Percentiles rank a stretch among this genome's conserved stretches.
phyloP scores from a whole-genome alignment of 768 basidiomycete genomes.

The Tulasnella sp. region DNA sequence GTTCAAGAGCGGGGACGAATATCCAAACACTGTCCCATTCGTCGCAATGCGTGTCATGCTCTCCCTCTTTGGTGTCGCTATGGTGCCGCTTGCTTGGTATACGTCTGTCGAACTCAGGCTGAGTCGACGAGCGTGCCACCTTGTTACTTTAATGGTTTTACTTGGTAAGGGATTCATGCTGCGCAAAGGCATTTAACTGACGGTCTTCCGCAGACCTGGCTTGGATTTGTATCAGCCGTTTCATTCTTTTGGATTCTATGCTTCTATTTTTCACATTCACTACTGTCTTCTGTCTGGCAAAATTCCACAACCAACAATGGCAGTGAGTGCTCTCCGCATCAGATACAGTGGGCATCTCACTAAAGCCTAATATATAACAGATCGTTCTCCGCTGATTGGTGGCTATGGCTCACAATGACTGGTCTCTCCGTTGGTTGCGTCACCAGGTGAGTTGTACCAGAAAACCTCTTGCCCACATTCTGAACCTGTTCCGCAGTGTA shows the following conservation, averaged over 20 bases:
- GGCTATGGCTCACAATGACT: constrained; percentile 86
- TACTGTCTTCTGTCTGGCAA: constrained; percentile 85
- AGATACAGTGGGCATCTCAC: neutral
- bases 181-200: constrained; percentile 8
- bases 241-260: constrained; percentile 97
- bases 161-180: constrained; percentile 44
- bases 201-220: constrained; percentile 57
- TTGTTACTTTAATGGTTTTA: constrained; percentile 88
- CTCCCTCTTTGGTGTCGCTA: constrained; percentile 84
- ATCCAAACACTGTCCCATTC: constrained; percentile 77
- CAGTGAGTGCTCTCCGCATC: constrained; percentile 41
- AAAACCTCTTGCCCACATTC: neutral
- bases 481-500: constrained; percentile 39
- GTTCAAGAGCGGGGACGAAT: constrained; percentile 81
- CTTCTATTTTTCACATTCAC: constrained; percentile 97
- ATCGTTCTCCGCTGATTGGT: constrained; percentile 94
- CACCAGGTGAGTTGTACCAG: constrained; percentile 45
- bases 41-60: constrained; percentile 92
- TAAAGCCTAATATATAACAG: constrained; percentile 28
- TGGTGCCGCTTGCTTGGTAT: constrained; percentile 96
- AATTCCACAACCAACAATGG: constrained; percentile 95
- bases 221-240: constrained; percentile 93
- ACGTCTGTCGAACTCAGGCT: constrained; percentile 90
- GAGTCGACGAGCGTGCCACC: constrained; percentile 77
- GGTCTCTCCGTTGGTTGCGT: constrained; percentile 93